Conservation (phyloP, 73 alveolate species). For the Uronychia binucleata region DNA sequence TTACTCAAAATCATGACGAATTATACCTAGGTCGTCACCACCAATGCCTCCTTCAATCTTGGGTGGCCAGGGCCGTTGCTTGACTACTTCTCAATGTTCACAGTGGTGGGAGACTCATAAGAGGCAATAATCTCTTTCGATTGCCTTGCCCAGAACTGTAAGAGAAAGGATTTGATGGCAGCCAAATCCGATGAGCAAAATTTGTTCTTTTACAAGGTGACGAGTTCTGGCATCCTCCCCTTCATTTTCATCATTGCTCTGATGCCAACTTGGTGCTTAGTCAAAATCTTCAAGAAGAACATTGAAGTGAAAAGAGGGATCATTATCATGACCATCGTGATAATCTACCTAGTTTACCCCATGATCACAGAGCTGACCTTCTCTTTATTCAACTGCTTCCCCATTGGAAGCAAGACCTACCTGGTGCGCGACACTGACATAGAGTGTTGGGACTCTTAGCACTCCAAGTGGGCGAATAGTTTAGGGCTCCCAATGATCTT, state of each 20-base stretch:
- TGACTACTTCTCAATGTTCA: slow-evolving; percentile 14
- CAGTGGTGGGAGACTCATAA: slow-evolving; percentile 23
- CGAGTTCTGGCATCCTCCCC: slow-evolving; percentile 19
- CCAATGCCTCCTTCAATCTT: slow-evolving; percentile 35
- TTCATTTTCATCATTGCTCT: slow-evolving; percentile 3
- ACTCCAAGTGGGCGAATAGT: slow-evolving; percentile 31
- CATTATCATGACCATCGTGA: slow-evolving; percentile 19
- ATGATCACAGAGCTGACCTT: slow-evolving; percentile 28
- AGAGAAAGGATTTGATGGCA: background rate
- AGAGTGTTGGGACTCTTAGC: slow-evolving; percentile 59
- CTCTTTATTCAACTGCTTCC: slow-evolving; percentile 43
- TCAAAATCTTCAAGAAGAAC: background rate
- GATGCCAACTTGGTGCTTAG: background rate
- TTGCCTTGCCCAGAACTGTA: background rate
- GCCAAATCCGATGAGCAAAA: slow-evolving; percentile 26
- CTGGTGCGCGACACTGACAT: slow-evolving; percentile 22
- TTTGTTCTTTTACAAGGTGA: slow-evolving; percentile 24
- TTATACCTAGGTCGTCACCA: slow-evolving; percentile 20
- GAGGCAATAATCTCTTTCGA: slow-evolving; percentile 24
- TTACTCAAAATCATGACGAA: slow-evolving; percentile 28
- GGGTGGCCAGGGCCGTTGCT: slow-evolving; percentile 14
- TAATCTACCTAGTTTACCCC: slow-evolving; percentile 52
- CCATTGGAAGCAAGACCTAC: slow-evolving; percentile 26
- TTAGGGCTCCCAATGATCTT: slow-evolving; percentile 50
- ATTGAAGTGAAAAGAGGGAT: background rate